Percentiles rank a stretch among this genome's conserved stretches.
Conservation (phyloP, 257 asterid species). For the Voacanga thouarsii region DNA sequence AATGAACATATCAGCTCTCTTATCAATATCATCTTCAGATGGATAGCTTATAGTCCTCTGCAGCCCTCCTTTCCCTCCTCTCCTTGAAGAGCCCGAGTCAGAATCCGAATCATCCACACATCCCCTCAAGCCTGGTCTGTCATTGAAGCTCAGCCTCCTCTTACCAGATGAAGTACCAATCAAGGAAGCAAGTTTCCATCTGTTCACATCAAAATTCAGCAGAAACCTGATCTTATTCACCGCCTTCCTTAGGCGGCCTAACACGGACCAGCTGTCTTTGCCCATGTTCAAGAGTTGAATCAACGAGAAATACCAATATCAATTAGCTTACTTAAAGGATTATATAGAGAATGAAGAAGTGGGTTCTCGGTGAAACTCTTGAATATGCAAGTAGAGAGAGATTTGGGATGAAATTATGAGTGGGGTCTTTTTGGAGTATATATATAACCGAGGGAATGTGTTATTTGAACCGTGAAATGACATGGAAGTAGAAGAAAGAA, state of each 20-base stretch:
- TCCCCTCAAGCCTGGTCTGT: conserved; percentile 47
- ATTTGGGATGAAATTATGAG: background rate
- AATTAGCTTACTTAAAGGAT: too few relatives aligned
- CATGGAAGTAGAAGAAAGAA: background rate
- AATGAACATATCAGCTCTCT: conserved; percentile 82
- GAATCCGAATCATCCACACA: conserved; percentile 30
- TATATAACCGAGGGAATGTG: background rate
- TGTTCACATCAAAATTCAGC: conserved; percentile 43
- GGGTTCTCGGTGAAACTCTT: background rate
- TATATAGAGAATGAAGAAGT: background rate
- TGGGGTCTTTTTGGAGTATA: background rate
- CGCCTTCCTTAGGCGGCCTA: conserved; percentile 61
- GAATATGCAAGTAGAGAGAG: background rate
- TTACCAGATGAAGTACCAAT: conserved; percentile 47
- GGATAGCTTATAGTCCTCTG: conserved; percentile 69
- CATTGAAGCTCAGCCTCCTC: conserved; percentile 59
- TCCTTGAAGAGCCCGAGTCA: conserved; percentile 16
- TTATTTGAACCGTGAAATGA: background rate
- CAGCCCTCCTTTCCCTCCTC: conserved; percentile 23
- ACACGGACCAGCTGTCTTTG: conserved; percentile 34
- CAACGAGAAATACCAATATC: conserved; percentile 3
- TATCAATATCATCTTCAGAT: conserved; percentile 77
- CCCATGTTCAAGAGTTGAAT: conserved; percentile 29
- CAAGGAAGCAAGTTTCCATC: conserved; percentile 56
- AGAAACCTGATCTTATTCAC: conserved; percentile 73